Percentiles rank a stretch among this genome's conserved stretches.
These are phyloP conservation scores for Lanzia echinophila DNA, from an alignment of 2,329 filamentous ascomycete genomes.

Conservation along the genomic window DNA sequence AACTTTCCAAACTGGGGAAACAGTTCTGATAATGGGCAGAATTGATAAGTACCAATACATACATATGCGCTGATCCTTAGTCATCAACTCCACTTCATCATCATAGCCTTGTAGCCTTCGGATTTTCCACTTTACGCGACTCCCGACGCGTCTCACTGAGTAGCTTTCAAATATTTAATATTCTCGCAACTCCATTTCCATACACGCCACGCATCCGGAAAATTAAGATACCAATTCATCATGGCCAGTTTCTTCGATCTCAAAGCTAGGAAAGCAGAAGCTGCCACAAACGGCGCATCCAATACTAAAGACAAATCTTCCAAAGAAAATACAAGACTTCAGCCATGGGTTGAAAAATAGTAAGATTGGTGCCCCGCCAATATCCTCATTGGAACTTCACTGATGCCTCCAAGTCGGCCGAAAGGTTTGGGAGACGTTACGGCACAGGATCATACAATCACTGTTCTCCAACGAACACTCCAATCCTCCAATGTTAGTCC, in stretches of 20 bases:
- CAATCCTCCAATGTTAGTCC: slow-evolving; percentile 78
- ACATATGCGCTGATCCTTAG: too few relatives aligned
- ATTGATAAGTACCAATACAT: too few relatives aligned
- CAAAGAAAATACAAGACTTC: slow-evolving; percentile 59
- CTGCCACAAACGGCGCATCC: slow-evolving; percentile 55
- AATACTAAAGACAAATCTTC: slow-evolving; percentile 55
- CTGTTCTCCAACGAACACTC: slow-evolving; percentile 82
- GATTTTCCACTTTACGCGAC: too few relatives aligned
- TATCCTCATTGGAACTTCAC: slow-evolving; percentile 11
- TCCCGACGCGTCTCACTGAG: slow-evolving; percentile 9
- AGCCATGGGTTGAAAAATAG: slow-evolving; percentile 99
- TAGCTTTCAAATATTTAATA: neutral
- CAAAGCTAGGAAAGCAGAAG: slow-evolving; percentile 78
- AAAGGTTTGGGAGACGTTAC: slow-evolving; percentile 92
- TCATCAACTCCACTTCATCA: too few relatives aligned
- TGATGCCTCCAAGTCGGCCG: slow-evolving; percentile 62
- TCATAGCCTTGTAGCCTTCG: too few relatives aligned
- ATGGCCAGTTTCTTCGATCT: slow-evolving; percentile 96
- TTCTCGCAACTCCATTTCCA: neutral
- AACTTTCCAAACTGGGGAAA: neutral
- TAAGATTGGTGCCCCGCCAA: slow-evolving; percentile 37
- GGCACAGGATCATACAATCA: slow-evolving; percentile 94
- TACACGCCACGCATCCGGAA: neutral
- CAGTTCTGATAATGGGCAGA: too few relatives aligned
- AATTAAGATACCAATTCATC: neutral